A percentile compares a stretch with the other conserved stretches of the same genome.
These are phyloP conservation scores for Solanum piurae DNA, from an alignment of 257 asterid genomes.

Conservation along the genomic window DNA sequence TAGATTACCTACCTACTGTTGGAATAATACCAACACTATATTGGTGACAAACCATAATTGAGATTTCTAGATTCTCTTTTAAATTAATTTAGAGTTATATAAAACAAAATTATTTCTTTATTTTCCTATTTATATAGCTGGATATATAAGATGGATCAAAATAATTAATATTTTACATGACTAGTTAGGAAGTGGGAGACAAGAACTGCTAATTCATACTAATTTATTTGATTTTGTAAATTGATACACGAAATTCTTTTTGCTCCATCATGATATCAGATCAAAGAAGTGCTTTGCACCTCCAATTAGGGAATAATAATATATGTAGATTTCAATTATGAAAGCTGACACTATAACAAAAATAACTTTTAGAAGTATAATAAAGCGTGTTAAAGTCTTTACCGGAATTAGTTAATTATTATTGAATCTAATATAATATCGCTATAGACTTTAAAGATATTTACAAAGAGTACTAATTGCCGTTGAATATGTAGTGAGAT, in stretches of 20 bases:
- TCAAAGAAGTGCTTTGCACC: not conserved
- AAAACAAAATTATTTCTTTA: not conserved
- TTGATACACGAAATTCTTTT: not conserved
- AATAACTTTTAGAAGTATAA: not conserved
- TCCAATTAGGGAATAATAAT: not conserved
- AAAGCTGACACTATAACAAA: not conserved
- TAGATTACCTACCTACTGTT: not conserved
- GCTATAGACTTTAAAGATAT: not conserved
- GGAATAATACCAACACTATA: not conserved
- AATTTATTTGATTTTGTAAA: not conserved
- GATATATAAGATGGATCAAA: not conserved
- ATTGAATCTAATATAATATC: not conserved
- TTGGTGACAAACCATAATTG: not conserved
- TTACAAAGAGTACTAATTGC: too few species aligned
- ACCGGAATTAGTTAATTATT: fast-evolving
- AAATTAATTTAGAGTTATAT: not conserved
- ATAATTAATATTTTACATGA: not conserved
- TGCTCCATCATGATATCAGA: not conserved
- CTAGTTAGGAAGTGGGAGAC: not conserved
- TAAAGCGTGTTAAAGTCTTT: too few species aligned
- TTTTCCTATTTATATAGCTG: not conserved
- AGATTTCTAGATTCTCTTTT: not conserved
- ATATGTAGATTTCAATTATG: not conserved
- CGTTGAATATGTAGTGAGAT: too few species aligned
- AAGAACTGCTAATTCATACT: not conserved